These are phyloP conservation scores for Hymenoscyphus fraxineus DNA, from an alignment of 2,329 filamentous ascomycete genomes.

Conservation along the genomic window DNA sequence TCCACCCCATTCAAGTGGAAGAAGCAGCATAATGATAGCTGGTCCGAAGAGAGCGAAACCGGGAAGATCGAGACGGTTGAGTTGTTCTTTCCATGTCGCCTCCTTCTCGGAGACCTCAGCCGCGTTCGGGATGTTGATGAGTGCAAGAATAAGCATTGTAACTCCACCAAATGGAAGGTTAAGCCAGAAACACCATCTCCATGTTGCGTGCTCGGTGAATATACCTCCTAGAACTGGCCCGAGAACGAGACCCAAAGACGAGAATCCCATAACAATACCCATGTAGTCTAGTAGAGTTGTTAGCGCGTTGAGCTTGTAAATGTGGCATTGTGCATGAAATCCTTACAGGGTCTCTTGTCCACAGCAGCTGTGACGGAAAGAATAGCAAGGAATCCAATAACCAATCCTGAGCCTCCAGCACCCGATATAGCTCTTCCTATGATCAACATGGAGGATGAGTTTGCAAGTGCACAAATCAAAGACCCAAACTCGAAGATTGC, in stretches of 20 bases:
- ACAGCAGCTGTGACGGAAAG: slow-evolving; percentile 19
- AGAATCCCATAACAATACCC: slow-evolving; percentile 11
- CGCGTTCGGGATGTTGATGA: slow-evolving; percentile 34
- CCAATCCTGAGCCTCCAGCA: slow-evolving; percentile 28
- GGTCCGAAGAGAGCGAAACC: slow-evolving; percentile 35
- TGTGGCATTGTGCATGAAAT: neutral
- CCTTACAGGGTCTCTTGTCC: slow-evolving; percentile 16
- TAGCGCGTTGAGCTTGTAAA: neutral
- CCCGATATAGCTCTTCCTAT: slow-evolving; percentile 30
- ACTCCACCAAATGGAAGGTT: slow-evolving; percentile 39
- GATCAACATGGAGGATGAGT: slow-evolving; percentile 26
- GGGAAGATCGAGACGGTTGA: slow-evolving; percentile 32
- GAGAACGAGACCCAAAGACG: slow-evolving; percentile 9
- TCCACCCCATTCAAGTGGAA: slow-evolving; percentile 46
- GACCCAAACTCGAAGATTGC: slow-evolving; percentile 29
- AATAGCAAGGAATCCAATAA: slow-evolving; percentile 29
- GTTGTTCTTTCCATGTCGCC: slow-evolving; percentile 11
- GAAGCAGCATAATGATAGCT: slow-evolving; percentile 36
- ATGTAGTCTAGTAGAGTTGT: slow-evolving; percentile 6
- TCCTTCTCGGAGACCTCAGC: neutral
- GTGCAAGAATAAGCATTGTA: slow-evolving; percentile 34
- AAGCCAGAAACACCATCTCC: slow-evolving; percentile 29
- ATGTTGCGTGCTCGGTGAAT: slow-evolving; percentile 12
- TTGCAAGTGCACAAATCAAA: slow-evolving; percentile 22
- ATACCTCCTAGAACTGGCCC: slow-evolving; percentile 16